A percentile compares a stretch with the other conserved stretches of the same genome.
These are phyloP conservation scores for Nakaseomyces sp. DNA, from an alignment of 1,139 yeast genomes.

Conservation along the genomic window DNA sequence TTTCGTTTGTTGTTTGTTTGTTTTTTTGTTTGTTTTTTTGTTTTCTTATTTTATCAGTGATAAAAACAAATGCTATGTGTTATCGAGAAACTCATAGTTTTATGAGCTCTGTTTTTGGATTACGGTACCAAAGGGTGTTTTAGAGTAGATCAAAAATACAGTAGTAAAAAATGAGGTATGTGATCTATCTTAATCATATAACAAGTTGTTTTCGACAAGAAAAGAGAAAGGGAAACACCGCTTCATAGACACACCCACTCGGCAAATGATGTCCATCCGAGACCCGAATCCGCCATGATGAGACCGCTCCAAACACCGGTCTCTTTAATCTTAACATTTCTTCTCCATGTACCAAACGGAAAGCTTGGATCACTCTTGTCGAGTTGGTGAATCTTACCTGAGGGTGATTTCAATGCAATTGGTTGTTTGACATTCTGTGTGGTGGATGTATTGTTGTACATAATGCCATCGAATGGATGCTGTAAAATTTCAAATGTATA, in stretches of 20 bases:
- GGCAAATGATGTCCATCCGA: slow-evolving; percentile 83
- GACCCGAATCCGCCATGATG: slow-evolving; percentile 69
- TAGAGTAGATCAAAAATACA: too few species aligned
- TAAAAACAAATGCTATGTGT: too few species aligned
- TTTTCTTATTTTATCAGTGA: too few species aligned
- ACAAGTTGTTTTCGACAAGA: too few species aligned
- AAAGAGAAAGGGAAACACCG: too few species aligned
- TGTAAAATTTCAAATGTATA: slow-evolving; percentile 59
- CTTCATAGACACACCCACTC: slow-evolving; percentile 70
- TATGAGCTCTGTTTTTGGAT: too few species aligned
- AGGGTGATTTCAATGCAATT: slow-evolving; percentile 72
- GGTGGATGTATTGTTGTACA: slow-evolving; percentile 34
- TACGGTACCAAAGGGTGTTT: too few species aligned
- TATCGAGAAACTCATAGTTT: too few species aligned
- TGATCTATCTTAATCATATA: too few species aligned
- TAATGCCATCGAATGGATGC: slow-evolving; percentile 53
- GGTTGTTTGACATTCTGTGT: slow-evolving; percentile 37
- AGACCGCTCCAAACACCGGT: slow-evolving; percentile 77
- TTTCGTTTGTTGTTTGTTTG: not conserved
- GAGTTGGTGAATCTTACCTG: slow-evolving; percentile 66
- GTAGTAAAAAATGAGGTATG: too few species aligned
- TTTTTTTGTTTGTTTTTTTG: not conserved
- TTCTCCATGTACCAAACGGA: slow-evolving; percentile 50
- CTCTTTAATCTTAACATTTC: slow-evolving; percentile 54
- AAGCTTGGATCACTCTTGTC: slow-evolving; percentile 38